A percentile compares a stretch with the other conserved stretches of the same genome.
Evolutionary conservation across 192 early-diverging fungal genomes (phyloP).

Genomic region (Blastocladiella britannica): DNA sequence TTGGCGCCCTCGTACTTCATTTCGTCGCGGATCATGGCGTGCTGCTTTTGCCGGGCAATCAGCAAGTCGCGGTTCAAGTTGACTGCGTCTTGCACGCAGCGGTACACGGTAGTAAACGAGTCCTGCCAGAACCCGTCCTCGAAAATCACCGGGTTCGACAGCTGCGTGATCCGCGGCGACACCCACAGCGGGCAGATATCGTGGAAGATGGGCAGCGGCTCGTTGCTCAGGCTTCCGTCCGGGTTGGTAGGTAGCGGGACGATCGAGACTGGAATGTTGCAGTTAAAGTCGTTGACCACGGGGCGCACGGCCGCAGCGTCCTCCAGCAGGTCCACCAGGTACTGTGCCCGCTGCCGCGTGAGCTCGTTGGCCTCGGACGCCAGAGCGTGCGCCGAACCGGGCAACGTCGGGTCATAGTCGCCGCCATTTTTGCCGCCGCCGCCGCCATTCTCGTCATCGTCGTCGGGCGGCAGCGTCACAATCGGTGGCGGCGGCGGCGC

Average conservation of each 20-base stretch:
- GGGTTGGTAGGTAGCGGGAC: neutral
- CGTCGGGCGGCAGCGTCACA: neutral
- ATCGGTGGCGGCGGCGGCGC: conserved; percentile 3
- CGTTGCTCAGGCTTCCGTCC: neutral
- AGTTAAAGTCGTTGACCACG: neutral
- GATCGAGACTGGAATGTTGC: neutral
- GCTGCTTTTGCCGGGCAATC: neutral
- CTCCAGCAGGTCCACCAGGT: neutral
- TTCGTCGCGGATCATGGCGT: neutral
- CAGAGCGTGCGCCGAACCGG: conserved; percentile 3
- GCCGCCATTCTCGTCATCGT: conserved; percentile 1
- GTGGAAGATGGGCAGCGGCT: neutral
- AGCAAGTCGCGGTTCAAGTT: neutral
- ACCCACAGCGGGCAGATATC: neutral
- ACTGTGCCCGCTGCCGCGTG: conserved; percentile 2
- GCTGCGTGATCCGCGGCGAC: neutral
- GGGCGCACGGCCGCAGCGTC: neutral
- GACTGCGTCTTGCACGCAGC: neutral
- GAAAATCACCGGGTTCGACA: neutral
- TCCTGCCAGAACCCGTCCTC: no score
- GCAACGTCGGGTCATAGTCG: neutral
- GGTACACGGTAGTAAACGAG: no score
- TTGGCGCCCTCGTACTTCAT: neutral
- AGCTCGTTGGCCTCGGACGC: conserved; percentile 12
- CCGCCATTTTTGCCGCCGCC: conserved; percentile 3